Percentiles rank a stretch among this genome's conserved stretches.
These are phyloP conservation scores for Blastocystis sp. DNA, from an alignment of 352 stramenopile genomes.

Conservation along the genomic window DNA sequence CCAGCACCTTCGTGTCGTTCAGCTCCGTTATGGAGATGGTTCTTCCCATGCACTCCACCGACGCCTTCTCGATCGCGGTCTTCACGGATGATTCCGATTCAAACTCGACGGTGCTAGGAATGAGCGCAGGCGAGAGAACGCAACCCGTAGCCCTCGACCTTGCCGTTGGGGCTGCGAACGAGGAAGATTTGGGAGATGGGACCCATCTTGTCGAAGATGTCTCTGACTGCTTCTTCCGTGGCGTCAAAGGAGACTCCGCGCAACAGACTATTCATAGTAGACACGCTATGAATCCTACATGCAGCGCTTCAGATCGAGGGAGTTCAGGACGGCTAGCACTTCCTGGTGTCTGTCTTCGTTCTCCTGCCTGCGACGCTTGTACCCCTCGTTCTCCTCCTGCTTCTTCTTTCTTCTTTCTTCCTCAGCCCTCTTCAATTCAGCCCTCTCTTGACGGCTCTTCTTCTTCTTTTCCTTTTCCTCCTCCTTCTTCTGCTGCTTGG, in stretches of 20 bases:
- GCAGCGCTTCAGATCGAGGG: slow-evolving; percentile 2
- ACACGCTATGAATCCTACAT: neutral
- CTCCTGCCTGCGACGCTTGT: neutral
- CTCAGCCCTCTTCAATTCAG: neutral
- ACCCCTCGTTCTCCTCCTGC: neutral
- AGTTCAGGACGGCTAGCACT: slow-evolving; percentile 6
- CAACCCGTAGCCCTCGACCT: slow-evolving; percentile 26
- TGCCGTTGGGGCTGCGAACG: slow-evolving; percentile 4
- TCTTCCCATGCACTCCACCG: slow-evolving; percentile 16
- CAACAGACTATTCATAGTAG: neutral
- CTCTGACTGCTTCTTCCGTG: neutral
- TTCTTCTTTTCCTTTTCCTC: neutral
- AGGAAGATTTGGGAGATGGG: slow-evolving; percentile 16
- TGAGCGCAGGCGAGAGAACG: neutral
- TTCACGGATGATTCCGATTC: neutral
- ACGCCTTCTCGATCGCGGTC: neutral
- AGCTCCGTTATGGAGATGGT: slow-evolving; percentile 1
- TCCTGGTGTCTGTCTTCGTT: slow-evolving; percentile 33
- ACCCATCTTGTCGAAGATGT: neutral
- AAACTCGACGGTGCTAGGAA: slow-evolving; percentile 39
- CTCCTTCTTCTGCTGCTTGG: neutral
- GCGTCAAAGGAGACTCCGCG: slow-evolving; percentile 31
- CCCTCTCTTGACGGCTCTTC: neutral
- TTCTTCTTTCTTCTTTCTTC: neutral
- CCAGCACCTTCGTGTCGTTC: slow-evolving; percentile 9